These are phyloP conservation scores for Paradendryphiella salina DNA, from an alignment of 2,329 filamentous ascomycete genomes.

Conservation along the genomic window DNA sequence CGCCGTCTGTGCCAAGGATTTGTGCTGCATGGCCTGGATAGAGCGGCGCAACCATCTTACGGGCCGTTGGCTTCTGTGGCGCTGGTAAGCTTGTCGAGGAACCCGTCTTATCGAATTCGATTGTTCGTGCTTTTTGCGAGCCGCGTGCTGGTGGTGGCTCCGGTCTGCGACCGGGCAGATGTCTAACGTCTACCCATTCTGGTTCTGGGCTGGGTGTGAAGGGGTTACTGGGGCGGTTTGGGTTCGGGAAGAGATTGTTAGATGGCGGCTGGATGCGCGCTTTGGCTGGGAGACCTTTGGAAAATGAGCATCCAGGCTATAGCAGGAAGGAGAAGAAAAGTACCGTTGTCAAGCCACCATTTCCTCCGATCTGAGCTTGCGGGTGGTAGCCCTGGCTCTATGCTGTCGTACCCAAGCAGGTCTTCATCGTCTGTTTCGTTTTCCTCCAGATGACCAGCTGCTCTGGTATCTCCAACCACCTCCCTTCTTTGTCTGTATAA, in stretches of 20 bases:
- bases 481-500: constrained; percentile 71
- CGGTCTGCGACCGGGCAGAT: constrained; percentile 26
- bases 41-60: constrained; percentile 40
- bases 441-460: constrained; percentile 52
- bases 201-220: constrained; percentile 73
- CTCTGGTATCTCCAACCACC: constrained; percentile 66
- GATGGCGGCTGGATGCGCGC: constrained; percentile 71
- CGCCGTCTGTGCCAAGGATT: constrained; percentile 28
- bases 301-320: constrained; percentile 30
- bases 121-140: constrained; percentile 33
- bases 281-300: constrained; percentile 68
- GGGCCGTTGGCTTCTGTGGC: constrained; percentile 25
- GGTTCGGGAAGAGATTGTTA: constrained; percentile 68
- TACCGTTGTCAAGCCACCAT: constrained; percentile 68
- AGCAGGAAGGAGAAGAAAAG: constrained; percentile 56
- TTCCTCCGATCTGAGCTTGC: constrained; percentile 64
- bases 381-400: constrained; percentile 73
- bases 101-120: constrained; percentile 35
- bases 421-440: constrained; percentile 77
- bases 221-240: constrained; percentile 76
- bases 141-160: constrained; percentile 41
- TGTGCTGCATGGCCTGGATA: constrained; percentile 30
- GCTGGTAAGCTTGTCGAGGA: constrained; percentile 27
- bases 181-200: constrained; percentile 72
- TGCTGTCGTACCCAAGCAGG: constrained; percentile 76